Percentiles rank a stretch among this genome's conserved stretches.
These are phyloP conservation scores for Nyssa sinensis DNA, from an alignment of 148 eudicot genomes.

Conservation along the genomic window DNA sequence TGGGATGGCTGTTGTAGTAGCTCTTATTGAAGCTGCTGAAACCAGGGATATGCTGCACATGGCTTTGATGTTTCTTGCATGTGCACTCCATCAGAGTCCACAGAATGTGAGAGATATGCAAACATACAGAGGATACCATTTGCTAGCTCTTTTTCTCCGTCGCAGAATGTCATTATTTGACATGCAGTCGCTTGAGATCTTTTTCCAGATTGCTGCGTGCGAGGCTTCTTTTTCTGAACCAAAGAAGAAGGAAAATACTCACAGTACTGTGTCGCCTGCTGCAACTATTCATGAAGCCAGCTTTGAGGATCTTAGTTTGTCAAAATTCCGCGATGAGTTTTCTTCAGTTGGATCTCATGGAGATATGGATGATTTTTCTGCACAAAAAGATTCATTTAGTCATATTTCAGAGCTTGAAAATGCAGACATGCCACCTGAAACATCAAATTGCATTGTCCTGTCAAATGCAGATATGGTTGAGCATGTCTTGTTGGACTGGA, in stretches of 20 bases:
- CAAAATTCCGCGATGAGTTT: slow-evolving; percentile 81
- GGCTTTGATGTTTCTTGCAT: slow-evolving; percentile 86
- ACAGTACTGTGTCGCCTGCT: slow-evolving; percentile 43
- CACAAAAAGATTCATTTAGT: slow-evolving; percentile 77
- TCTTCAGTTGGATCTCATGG: slow-evolving; percentile 85
- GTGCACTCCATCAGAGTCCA: slow-evolving; percentile 97
- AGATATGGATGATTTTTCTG: slow-evolving; percentile 91
- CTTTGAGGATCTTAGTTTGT: slow-evolving; percentile 71
- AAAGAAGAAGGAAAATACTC: slow-evolving; percentile 51
- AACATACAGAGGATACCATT: slow-evolving; percentile 86
- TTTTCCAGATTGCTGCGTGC: slow-evolving; percentile 98
- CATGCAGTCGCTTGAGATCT: slow-evolving; percentile 92
- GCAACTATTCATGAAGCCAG: slow-evolving; percentile 47
- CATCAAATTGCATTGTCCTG: slow-evolving; percentile 90
- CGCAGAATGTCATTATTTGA: slow-evolving; percentile 92
- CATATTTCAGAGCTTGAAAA: slow-evolving; percentile 88
- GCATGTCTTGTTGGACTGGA: slow-evolving; percentile 97
- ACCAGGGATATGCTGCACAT: slow-evolving; percentile 95
- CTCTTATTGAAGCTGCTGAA: slow-evolving; percentile 98
- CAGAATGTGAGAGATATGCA: slow-evolving; percentile 94
- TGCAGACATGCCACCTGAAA: slow-evolving; percentile 64
- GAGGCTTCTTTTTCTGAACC: slow-evolving; percentile 96
- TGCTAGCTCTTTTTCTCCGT: slow-evolving; percentile 81
- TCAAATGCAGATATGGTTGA: slow-evolving; percentile 99
- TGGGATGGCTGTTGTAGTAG: slow-evolving; percentile 89